A percentile compares a stretch with the other conserved stretches of the same genome.
phyloP scores from a whole-genome alignment of 441 rosid species.

The Aleurites moluccanus region DNA sequence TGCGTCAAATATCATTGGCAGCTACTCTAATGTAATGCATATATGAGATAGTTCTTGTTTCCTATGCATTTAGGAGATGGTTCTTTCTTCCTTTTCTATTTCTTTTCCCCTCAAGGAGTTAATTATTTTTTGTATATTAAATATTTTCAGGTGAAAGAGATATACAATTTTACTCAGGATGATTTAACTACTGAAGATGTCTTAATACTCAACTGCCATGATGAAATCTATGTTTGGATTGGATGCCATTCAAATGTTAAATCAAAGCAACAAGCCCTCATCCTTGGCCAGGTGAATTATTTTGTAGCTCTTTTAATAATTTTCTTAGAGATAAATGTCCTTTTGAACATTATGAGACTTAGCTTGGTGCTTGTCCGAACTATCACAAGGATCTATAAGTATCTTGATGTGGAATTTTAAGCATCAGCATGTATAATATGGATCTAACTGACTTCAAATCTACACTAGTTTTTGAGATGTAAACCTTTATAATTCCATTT shows the following conservation, averaged over 20 bases:
- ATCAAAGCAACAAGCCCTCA: slow-evolving; percentile 59
- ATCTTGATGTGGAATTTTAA: background rate
- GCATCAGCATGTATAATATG: background rate
- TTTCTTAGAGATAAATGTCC: slow-evolving; percentile 8
- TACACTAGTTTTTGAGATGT: background rate
- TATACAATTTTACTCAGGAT: slow-evolving; percentile 85
- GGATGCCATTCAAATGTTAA: slow-evolving; percentile 64
- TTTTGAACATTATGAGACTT: background rate
- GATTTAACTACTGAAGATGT: slow-evolving; percentile 95
- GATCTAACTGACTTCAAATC: background rate
- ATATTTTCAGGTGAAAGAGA: slow-evolving; percentile 70
- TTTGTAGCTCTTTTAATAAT: slow-evolving; percentile 18
- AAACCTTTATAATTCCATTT: background rate
- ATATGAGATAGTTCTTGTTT: background rate
- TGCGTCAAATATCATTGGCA: background rate
- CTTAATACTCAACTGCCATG: slow-evolving; percentile 60
- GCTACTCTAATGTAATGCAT: background rate
- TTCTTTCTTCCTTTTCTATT: background rate
- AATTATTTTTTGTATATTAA: background rate
- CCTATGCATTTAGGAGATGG: background rate
- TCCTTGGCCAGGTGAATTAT: slow-evolving; percentile 63
- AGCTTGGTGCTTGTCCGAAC: background rate
- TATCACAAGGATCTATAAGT: background rate
- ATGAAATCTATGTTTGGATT: slow-evolving; percentile 80
- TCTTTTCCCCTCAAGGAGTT: background rate